Base-by-base conservation (phyloP, 2,329 filamentous ascomycete genomes). In the Fusarium chuoi region DNA sequence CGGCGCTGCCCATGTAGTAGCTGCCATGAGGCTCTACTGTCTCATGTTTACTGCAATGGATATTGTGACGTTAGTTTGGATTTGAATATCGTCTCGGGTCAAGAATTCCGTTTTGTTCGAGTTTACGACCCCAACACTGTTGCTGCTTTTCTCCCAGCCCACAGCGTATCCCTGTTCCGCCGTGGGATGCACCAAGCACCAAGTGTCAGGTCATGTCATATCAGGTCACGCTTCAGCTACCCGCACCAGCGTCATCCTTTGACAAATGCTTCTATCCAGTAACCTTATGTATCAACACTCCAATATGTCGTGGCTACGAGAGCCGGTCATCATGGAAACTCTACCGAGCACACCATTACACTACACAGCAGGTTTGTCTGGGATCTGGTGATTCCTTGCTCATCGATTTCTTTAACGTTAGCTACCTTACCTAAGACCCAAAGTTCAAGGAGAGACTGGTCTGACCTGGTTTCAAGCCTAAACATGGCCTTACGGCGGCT, bases 151-250 rank as follows among this genome's bases (percentile, higher is more conserved):
- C 42, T 51, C 33, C n/a, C 28, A 38, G 33, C 38, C 55, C 20
- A 52, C 26, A 30, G 20, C 52, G 44, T n/a, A 59, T 60, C 56
- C 62, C 51, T 56, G 45, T 49, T 39, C 68, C 51, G 35, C 60
- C 55, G 63, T 42, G 56, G 41, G 46, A 68, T 63, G 51, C 65
- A 75, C 57, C 64, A 66, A 77, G 55, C 62, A 75, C 64, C 68
- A 78, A 71, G 59, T 74, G 64, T 76, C 75, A 77, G 70, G 75
- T 75, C 77, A 78, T 73, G 75, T 78, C 77, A 78, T 78, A 71
- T 75, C 77, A 78, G 77, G 77, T 78, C 77, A 78, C 75, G 75
- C 75, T 77, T 68, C 51, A 60, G 54, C 64, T 61, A 64, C 61
- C 61, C 48, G 65, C 65, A 62, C 63, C 46, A 77, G 61, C 68